Evolutionary conservation across 306 rosid genomes (phyloP).

Genomic region (Adenanthera pavonina): DNA sequence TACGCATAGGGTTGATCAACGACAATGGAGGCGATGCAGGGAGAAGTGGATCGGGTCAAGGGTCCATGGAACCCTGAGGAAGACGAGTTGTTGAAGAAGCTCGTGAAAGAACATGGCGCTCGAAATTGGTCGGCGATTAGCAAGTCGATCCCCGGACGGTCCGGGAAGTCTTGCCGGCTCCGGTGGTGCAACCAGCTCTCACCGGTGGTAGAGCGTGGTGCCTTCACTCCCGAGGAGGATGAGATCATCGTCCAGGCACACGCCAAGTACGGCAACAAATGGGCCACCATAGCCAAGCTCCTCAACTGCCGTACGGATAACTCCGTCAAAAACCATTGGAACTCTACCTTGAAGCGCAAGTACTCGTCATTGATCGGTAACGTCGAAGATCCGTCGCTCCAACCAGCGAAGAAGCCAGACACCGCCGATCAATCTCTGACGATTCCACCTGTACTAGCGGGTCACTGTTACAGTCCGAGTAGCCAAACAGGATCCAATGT

Average conservation of each 20-base stretch:
- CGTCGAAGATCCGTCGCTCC: neutral
- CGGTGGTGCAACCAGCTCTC: slow-evolving; percentile 78
- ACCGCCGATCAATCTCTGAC: neutral
- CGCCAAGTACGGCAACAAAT: slow-evolving; percentile 56
- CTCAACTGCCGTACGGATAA: slow-evolving; percentile 71
- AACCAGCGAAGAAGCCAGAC: slow-evolving; percentile 27
- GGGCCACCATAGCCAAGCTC: slow-evolving; percentile 72
- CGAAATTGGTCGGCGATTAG: slow-evolving; percentile 62
- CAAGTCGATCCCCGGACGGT: slow-evolving; percentile 54
- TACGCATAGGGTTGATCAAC: neutral
- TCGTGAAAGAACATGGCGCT: slow-evolving; percentile 50
- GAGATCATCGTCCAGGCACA: slow-evolving; percentile 50
- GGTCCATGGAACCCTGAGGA: slow-evolving; percentile 72
- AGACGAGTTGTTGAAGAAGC: slow-evolving; percentile 49
- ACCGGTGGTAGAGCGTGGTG: slow-evolving; percentile 61
- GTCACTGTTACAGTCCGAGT: slow-evolving; percentile 33
- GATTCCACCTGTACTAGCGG: slow-evolving; percentile 5
- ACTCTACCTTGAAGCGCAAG: slow-evolving; percentile 67
- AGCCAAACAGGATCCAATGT: slow-evolving; percentile 55
- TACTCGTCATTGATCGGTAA: slow-evolving; percentile 21
- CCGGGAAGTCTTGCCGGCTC: slow-evolving; percentile 67
- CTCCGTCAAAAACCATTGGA: slow-evolving; percentile 74
- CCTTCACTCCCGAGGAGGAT: slow-evolving; percentile 59
- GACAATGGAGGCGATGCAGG: slow-evolving; percentile 40
- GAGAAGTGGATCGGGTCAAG: slow-evolving; percentile 51